phyloP scores from a whole-genome alignment of 768 basidiomycete genomes.

The Boletellus ananas region DNA sequence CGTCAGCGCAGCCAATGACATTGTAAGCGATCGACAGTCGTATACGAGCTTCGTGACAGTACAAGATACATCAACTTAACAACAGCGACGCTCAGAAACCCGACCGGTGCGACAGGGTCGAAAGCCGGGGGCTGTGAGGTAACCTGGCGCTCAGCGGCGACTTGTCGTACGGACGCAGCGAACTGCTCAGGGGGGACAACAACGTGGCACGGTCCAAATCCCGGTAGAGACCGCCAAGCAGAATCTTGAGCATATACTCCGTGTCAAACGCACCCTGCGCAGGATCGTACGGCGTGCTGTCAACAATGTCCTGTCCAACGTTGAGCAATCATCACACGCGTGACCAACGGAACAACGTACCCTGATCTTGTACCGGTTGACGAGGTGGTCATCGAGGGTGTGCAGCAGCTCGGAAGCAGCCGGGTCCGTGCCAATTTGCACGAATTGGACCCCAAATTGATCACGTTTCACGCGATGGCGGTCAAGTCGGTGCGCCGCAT shows the following conservation, averaged over 20 bases:
- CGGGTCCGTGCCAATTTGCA: conserved; percentile 42
- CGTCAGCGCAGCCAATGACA: too few relatives aligned
- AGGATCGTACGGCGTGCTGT: conserved; percentile 40
- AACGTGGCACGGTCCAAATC: conserved; percentile 16
- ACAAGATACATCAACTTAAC: not conserved
- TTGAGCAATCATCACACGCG: not conserved
- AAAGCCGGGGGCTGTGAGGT: conserved; percentile 10
- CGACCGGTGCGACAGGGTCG: conserved; percentile 3
- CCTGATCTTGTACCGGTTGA: conserved; percentile 29
- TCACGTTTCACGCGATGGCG: conserved; percentile 29
- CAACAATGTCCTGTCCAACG: conserved; percentile 41
- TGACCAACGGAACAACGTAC: conserved; percentile 5
- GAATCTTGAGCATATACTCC: conserved; percentile 35
- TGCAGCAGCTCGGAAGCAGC: conserved; percentile 39
- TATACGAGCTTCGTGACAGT: not conserved
- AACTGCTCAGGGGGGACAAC: conserved; percentile 1
- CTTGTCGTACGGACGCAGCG: conserved; percentile 4
- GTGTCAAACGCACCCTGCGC: conserved; percentile 29
- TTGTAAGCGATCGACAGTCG: too few relatives aligned
- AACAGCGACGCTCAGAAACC: conserved; percentile 10
- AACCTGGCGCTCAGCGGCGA: conserved; percentile 15
- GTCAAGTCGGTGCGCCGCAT: conserved; percentile 39
- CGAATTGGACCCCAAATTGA: conserved; percentile 45
- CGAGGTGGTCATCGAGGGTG: conserved; percentile 38
- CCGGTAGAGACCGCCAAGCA: conserved; percentile 26